These are phyloP conservation scores for Malassezia caprae DNA, from an alignment of 1,284 basidiomycete genomes.

Conservation along the genomic window DNA sequence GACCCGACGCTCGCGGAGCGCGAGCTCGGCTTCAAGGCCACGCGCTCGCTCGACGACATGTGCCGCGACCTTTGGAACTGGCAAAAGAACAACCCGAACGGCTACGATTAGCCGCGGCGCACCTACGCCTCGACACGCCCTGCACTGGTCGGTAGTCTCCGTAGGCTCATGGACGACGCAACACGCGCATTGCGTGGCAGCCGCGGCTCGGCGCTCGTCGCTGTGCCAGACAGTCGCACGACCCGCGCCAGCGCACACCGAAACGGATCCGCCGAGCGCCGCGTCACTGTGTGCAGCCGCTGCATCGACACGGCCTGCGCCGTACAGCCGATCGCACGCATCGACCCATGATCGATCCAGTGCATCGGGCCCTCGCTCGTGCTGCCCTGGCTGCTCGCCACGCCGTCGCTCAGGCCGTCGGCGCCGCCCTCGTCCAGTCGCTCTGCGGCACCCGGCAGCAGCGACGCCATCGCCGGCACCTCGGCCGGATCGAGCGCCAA, in stretches of 20 bases:
- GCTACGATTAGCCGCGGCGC: conserved; percentile 26
- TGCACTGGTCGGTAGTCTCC: not conserved
- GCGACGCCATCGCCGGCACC: conserved; percentile 25
- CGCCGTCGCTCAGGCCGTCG: conserved; percentile 16
- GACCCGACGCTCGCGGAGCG: conserved; percentile 81
- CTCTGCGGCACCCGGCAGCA: conserved; percentile 14
- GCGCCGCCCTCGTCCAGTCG: conserved; percentile 16
- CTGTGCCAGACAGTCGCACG: conserved; percentile 23
- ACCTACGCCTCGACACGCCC: not conserved
- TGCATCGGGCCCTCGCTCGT: conserved; percentile 15
- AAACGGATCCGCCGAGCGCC: conserved; percentile 43
- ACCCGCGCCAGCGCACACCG: conserved; percentile 32
- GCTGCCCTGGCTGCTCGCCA: conserved; percentile 2
- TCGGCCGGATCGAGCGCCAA: conserved; percentile 43
- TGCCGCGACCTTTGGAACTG: conserved; percentile 46
- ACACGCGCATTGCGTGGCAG: not conserved
- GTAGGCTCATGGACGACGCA: not conserved
- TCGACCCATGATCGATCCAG: conserved; percentile 33
- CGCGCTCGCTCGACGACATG: conserved; percentile 46
- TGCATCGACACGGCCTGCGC: conserved; percentile 36
- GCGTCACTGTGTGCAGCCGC: conserved; percentile 38
- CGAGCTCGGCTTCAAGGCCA: conserved; percentile 87
- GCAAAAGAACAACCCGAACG: conserved; percentile 50
- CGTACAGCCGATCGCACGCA: conserved; percentile 42
- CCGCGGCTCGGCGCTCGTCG: conserved; percentile 1